Evolutionary conservation across 768 basidiomycete species (phyloP).

Genomic region (Lanmaoa rubissima): DNA sequence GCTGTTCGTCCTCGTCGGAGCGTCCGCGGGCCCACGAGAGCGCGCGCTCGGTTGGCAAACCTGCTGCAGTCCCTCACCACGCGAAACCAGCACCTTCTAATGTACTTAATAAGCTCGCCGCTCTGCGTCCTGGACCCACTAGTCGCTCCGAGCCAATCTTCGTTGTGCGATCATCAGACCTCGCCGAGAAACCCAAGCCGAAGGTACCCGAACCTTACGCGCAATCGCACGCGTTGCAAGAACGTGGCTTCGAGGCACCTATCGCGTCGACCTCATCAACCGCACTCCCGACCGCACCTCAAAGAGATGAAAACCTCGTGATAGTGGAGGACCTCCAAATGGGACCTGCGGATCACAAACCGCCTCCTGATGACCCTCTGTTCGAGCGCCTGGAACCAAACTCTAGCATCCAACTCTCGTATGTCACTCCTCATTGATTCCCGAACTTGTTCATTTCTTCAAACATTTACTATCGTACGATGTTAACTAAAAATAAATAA

Average conservation of each 20-base stretch:
- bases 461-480: not conserved
- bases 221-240: not conserved
- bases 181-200: conserved; percentile 19
- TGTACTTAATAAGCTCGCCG: conserved; percentile 50
- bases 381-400: conserved; percentile 88
- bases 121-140: conserved; percentile 27
- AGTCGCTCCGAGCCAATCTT: conserved; percentile 12
- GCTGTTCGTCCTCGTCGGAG: conserved; percentile 8
- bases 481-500: conserved; percentile 1
- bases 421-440: conserved; percentile 31
- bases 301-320: conserved; percentile 60
- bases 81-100: conserved; percentile 48
- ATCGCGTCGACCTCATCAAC: conserved; percentile 9
- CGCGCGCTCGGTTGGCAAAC: conserved; percentile 7
- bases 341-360: conserved; percentile 74
- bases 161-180: conserved; percentile 33
- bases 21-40: conserved; percentile 15
- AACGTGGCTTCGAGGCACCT: conserved; percentile 5
- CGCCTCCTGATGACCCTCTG: conserved; percentile 67
- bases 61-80: conserved; percentile 8
- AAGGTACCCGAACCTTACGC: conserved; percentile 10
- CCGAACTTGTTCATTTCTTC: not conserved
- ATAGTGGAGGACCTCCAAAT: conserved; percentile 74
- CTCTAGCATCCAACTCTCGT: conserved; percentile 84
- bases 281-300: conserved; percentile 2